Evolutionary conservation across 164 flowering plant genomes (phyloP).

Genomic region (Houttuynia cordata): DNA sequence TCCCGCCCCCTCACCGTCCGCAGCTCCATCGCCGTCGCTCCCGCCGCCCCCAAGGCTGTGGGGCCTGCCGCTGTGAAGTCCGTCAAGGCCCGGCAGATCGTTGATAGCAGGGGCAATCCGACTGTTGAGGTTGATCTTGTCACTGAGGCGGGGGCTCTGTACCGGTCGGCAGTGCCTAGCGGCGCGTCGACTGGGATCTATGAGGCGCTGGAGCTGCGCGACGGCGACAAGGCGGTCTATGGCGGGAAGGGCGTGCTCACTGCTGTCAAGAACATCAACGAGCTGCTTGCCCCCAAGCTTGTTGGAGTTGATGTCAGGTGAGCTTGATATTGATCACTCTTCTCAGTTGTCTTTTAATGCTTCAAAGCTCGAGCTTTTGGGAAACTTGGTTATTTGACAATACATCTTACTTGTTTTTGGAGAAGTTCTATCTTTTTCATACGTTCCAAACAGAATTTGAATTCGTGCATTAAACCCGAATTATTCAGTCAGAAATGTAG

Average conservation of each 20-base stretch:
- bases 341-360: too few relatives aligned
- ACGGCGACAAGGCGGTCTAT: slow-evolving; percentile 71
- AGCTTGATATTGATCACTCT: too few relatives aligned
- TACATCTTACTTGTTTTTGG: too few relatives aligned
- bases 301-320: slow-evolving; percentile 85
- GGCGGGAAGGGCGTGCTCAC: slow-evolving; percentile 84
- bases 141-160: slow-evolving; percentile 40
- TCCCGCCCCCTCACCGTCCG: slow-evolving; percentile 22
- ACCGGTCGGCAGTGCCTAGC: slow-evolving; percentile 91
- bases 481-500: too few relatives aligned
- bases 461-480: too few relatives aligned
- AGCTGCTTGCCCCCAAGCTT: slow-evolving; percentile 58
- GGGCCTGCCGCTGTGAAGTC: slow-evolving; percentile 33
- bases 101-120: slow-evolving; percentile 94
- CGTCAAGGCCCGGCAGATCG: slow-evolving; percentile 89
- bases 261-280: slow-evolving; percentile 79
- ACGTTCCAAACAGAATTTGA: too few relatives aligned
- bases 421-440: too few relatives aligned
- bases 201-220: slow-evolving; percentile 93
- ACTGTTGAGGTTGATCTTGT: slow-evolving; percentile 92
- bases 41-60: slow-evolving; percentile 14
- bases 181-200: slow-evolving; percentile 98
- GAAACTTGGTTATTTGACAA: too few relatives aligned
- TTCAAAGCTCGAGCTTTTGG: too few relatives aligned
- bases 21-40: slow-evolving; percentile 27